Evolutionary conservation across 148 eudicot species (phyloP).

Genomic region (Persicaria tinctoria): DNA sequence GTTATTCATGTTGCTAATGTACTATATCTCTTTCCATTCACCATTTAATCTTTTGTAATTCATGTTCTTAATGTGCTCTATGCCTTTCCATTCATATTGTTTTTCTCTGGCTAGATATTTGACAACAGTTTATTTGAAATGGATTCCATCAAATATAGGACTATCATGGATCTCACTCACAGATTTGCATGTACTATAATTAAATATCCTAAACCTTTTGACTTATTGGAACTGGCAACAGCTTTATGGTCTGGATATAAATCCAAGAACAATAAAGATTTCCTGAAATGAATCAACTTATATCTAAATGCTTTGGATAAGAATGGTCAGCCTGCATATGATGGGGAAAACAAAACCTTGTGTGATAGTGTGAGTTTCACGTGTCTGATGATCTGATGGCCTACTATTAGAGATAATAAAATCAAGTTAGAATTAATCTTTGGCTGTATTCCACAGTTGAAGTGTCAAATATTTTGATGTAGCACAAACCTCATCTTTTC

Average conservation of each 20-base stretch:
- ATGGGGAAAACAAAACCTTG: conserved; percentile 78
- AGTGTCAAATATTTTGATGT: neutral
- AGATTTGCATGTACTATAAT: neutral
- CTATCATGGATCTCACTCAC: neutral
- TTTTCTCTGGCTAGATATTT: neutral
- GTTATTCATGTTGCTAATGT: neutral
- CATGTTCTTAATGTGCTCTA: neutral
- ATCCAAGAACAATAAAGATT: conserved; percentile 90
- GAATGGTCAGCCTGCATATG: conserved; percentile 73
- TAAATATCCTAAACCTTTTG: neutral
- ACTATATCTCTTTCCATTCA: no score
- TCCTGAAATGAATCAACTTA: conserved; percentile 76
- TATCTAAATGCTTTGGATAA: conserved; percentile 93
- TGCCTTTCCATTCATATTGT: neutral
- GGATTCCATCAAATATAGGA: neutral
- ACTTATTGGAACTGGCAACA: conserved; percentile 23
- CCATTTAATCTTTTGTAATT: no score
- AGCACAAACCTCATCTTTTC: neutral
- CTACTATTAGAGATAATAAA: conserved; percentile 72
- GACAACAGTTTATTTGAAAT: neutral
- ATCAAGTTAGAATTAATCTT: conserved; percentile 92
- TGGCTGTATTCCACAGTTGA: conserved; percentile 98
- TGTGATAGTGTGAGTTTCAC: conserved; percentile 90
- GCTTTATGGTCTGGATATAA: conserved; percentile 98
- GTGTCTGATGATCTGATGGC: conserved; percentile 75